A percentile compares a stretch with the other conserved stretches of the same genome.
These are phyloP conservation scores for Ophiocordyceps robertsii DNA, from an alignment of 2,329 filamentous ascomycete species.

Conservation along the genomic window DNA sequence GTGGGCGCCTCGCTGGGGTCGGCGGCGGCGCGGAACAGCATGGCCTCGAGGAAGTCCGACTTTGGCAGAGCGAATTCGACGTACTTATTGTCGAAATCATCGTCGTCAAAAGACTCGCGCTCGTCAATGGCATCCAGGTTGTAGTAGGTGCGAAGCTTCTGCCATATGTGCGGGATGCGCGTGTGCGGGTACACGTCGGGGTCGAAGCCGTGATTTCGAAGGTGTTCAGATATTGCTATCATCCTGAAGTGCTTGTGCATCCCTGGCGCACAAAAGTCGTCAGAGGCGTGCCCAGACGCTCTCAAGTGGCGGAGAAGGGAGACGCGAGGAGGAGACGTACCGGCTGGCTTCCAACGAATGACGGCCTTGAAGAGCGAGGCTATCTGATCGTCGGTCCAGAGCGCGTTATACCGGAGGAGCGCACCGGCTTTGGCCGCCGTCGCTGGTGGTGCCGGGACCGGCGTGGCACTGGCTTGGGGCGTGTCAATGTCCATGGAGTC, in stretches of 20 bases:
- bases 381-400: slow-evolving; percentile 93
- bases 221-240: slow-evolving; percentile 68
- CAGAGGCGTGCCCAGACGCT: background rate
- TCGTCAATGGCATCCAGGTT: slow-evolving; percentile 79
- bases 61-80: slow-evolving; percentile 51
- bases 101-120: slow-evolving; percentile 56
- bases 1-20: slow-evolving; percentile 32
- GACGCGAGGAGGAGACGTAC: slow-evolving; percentile 26
- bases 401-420: slow-evolving; percentile 36
- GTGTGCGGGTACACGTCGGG: slow-evolving; percentile 62
- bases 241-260: slow-evolving; percentile 93
- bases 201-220: slow-evolving; percentile 70
- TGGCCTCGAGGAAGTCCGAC: slow-evolving; percentile 30
- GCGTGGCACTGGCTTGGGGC: slow-evolving; percentile 38
- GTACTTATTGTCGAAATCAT: slow-evolving; percentile 45
- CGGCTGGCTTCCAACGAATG: slow-evolving; percentile 92
- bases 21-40: slow-evolving; percentile 29
- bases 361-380: slow-evolving; percentile 86
- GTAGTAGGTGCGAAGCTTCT: slow-evolving; percentile 71
- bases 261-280: slow-evolving; percentile 30
- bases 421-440: slow-evolving; percentile 8
- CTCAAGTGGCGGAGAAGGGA: background rate
- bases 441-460: slow-evolving; percentile 6
- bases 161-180: slow-evolving; percentile 82
- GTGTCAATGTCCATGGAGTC: slow-evolving; percentile 49